Base-by-base conservation (phyloP, 176 grass and related monocot species). In the Rhynchospora breviuscula region DNA sequence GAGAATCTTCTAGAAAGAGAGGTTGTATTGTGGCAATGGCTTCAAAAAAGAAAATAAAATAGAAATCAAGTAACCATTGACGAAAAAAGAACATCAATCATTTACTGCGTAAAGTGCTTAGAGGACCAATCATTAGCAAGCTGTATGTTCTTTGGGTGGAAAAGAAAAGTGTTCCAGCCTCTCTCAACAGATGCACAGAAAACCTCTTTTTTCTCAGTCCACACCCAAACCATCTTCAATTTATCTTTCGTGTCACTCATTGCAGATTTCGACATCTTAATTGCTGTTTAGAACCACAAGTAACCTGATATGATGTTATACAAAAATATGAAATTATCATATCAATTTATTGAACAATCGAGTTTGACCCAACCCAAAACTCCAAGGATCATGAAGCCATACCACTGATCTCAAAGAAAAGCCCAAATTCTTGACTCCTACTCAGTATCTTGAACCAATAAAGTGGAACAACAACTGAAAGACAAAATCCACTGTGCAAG, bases 161-260 rank as follows among this genome's bases (percentile, higher is more conserved):
- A 98, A 80, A 98, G 82, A 81, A 98, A 98, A 51, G 93, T 93
- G 80, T 51, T 90, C 96, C 96, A 98, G 0, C 96, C 96, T 85
- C 96, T 90, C 91, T 95, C 93, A 44, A 95, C 93, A 22, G 96
- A 86, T 8, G 89, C 88, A 8, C 89, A 93, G 90, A 98, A 91
- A 71, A 95, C 91, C 83, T 89, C 84, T 45, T 85, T 89, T 59
- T 87, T 95, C 86, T 90, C 80, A 21, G 93, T 98, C 93, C 96
- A 95, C 62, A 98, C 71, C 92, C 96, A 98, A 25, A 98, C 82
- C 9, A 86, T 79, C 96, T 95, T 95, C 86, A 67, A 80, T n/a
- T 21, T n/a, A 58, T 59, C 84, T 79, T 59, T 79, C 52, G 29
- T 79, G 7, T 84, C 85, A 85, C 6, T 21, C 66, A 17, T 78